Conservation (phyloP, 2,329 filamentous ascomycete species). For the Capronia americana region DNA sequence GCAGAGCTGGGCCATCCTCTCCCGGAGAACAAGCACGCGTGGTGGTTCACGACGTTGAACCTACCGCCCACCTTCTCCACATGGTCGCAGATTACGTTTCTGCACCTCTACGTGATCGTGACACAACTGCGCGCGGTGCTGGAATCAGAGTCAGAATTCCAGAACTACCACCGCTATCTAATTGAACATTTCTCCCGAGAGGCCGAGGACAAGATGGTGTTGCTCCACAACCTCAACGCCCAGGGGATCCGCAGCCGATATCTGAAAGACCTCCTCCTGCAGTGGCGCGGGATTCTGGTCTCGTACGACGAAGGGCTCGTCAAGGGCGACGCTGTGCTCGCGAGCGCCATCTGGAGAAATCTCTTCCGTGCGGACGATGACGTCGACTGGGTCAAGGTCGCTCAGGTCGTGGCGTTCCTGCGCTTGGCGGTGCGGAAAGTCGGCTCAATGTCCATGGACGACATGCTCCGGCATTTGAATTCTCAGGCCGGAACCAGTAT, state of each 20-base stretch:
- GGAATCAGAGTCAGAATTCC: conserved; percentile 67
- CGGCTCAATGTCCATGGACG: conserved; percentile 13
- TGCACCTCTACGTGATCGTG: conserved; percentile 92
- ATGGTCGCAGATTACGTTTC: conserved; percentile 94
- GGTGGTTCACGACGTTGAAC: conserved; percentile 43
- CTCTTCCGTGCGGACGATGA: conserved; percentile 77
- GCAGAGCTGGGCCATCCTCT: conserved; percentile 78
- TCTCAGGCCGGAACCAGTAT: conserved; percentile 10
- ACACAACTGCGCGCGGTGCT: conserved; percentile 82
- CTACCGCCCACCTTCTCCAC: conserved; percentile 88
- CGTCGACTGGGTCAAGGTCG: conserved; percentile 66
- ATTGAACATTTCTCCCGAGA: conserved; percentile 82
- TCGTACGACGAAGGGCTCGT: conserved; percentile 61
- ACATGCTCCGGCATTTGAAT: conserved; percentile 18
- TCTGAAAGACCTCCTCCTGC: conserved; percentile 86
- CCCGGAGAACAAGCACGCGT: conserved; percentile 21
- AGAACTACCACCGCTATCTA: conserved; percentile 85
- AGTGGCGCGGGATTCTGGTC: conserved; percentile 86
- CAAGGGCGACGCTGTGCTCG: conserved; percentile 55
- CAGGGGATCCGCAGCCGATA: conserved; percentile 64
- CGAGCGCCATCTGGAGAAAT: conserved; percentile 87
- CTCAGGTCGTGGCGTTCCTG: conserved; percentile 68
- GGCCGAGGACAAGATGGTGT: conserved; percentile 73
- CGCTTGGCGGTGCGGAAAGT: conserved; percentile 44
- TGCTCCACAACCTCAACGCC: conserved; percentile 57